These are phyloP conservation scores for Cladosporium halotolerans DNA, from an alignment of 2,329 filamentous ascomycete species.

Conservation along the genomic window DNA sequence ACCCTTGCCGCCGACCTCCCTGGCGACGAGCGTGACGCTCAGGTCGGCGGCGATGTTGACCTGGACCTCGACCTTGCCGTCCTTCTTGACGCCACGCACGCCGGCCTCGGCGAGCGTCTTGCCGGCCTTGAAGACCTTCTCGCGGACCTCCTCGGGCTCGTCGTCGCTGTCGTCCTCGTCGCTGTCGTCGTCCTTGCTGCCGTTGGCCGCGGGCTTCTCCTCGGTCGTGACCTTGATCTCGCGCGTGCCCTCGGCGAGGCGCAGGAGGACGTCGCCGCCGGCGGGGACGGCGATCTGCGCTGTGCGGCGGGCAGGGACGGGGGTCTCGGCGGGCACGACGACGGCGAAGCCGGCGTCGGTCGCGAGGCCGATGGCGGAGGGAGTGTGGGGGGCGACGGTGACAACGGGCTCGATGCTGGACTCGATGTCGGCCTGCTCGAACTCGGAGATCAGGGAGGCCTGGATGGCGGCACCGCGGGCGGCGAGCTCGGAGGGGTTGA, in stretches of 20 bases:
- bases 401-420: slow-evolving; percentile 94
- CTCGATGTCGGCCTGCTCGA: slow-evolving; percentile 87
- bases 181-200: slow-evolving; percentile 56
- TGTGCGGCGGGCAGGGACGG: slow-evolving; percentile 79
- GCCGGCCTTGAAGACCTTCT: slow-evolving; percentile 89
- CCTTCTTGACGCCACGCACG: slow-evolving; percentile 77
- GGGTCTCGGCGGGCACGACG: slow-evolving; percentile 78
- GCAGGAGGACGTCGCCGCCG: slow-evolving; percentile 82
- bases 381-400: slow-evolving; percentile 85
- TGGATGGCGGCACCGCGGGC: slow-evolving; percentile 91
- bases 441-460: slow-evolving; percentile 88
- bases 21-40: slow-evolving; percentile 68
- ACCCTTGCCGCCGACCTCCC: slow-evolving; percentile 82
- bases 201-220: slow-evolving; percentile 59
- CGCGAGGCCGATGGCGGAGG: slow-evolving; percentile 81
- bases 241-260: slow-evolving; percentile 78
- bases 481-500: slow-evolving; percentile 89
- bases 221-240: slow-evolving; percentile 92
- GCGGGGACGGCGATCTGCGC: slow-evolving; percentile 69
- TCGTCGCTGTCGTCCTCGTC: slow-evolving; percentile 59
- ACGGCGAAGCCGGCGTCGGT: slow-evolving; percentile 66
- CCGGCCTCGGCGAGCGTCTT: slow-evolving; percentile 77
- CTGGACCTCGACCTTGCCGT: slow-evolving; percentile 85
- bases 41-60: slow-evolving; percentile 81
- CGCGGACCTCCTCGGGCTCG: slow-evolving; percentile 78